Evolutionary conservation across 108 stramenopile species (phyloP).

Genomic region (Conticribra weissflogii): DNA sequence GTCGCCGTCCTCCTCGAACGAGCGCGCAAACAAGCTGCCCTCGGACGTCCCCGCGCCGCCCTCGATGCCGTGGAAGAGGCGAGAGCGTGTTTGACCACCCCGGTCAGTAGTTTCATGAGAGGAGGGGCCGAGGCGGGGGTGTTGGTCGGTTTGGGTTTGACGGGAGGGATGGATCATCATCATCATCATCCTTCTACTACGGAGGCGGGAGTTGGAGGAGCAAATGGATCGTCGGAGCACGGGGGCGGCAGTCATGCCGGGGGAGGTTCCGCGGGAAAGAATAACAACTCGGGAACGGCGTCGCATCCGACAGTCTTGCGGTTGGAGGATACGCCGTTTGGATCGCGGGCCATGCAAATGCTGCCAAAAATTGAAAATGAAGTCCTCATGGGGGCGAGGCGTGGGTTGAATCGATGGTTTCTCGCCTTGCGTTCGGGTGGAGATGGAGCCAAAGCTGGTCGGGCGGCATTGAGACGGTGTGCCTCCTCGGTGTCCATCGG

Average conservation of each 20-base stretch:
- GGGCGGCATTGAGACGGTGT: constrained; percentile 79
- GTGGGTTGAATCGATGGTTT: constrained; percentile 88
- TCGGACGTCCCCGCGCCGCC: constrained; percentile 81
- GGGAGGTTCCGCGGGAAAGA: not conserved
- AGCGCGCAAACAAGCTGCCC: constrained; percentile 72
- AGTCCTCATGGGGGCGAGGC: constrained; percentile 80
- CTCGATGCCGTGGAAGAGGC: constrained; percentile 90
- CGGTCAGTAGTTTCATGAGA: constrained; percentile 61
- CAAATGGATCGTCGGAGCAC: too few relatives aligned
- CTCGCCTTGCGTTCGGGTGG: constrained; percentile 82
- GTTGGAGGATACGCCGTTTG: constrained; percentile 89
- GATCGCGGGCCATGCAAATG: constrained; percentile 76
- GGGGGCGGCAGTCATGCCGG: not conserved
- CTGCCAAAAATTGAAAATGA: constrained; percentile 91
- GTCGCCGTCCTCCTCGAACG: constrained; percentile 79
- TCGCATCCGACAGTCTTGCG: constrained; percentile 44
- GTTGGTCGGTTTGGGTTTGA: constrained; percentile 24
- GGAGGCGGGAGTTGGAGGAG: not conserved
- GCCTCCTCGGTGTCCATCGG: constrained; percentile 68
- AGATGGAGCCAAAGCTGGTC: constrained; percentile 88
- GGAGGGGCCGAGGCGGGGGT: constrained; percentile 31
- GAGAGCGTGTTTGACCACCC: constrained; percentile 71
- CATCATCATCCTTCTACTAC: not conserved
- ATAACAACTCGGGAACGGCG: constrained; percentile 26
- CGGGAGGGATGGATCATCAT: constrained; percentile 6